Base-by-base conservation (phyloP, 192 early-diverging fungal genomes). In the Coemansia sp. region DNA sequence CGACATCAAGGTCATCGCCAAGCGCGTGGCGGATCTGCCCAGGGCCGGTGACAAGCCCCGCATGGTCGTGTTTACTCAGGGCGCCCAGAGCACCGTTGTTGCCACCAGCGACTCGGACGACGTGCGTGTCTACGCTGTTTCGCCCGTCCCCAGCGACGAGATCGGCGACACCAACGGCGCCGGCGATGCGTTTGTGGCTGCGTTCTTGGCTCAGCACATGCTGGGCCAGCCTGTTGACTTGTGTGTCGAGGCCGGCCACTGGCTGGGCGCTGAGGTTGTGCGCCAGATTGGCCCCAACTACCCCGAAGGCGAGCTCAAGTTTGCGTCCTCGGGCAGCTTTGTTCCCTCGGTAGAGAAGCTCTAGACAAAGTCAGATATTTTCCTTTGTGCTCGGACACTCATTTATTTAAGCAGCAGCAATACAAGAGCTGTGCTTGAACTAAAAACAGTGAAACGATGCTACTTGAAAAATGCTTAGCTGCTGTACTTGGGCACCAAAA, bases 121-220 rank as follows among this genome's bases (percentile, higher is more conserved):
- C 45, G 68, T 85, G 29, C 86, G 90, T 59, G 84, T 84, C 53
- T 87, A 84, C 75, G 82, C 86, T 15, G 86, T 91, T 20, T 85
- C 82, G 51, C 83, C 85, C 27, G 85, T 92, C 35, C 73, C 78
- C 8, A 68, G 71, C 59, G 67, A 79, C 35, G 87, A 96, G 67
- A 94, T 99, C 71, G 91, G 94, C 54, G 97, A 99, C 77, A 94
- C 94, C 75, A 99, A 99, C 83, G 97, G 95, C 67, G 96, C 96
- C 66, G 97, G 97, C 73, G 97, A 99, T 85, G 95, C 93, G 29
- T 99, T 98, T 85, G 88, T 87, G 65, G 97, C 94, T 53, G 97
- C 94, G 29, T 99, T 97, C 87, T 67, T 98, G 66, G 84, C 91
- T 66, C 89, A 93, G 79, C 86, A 87, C 59, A 90, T 94, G 59